Evolutionary conservation across 441 rosid species (phyloP).

Genomic region (Isatis lusitanica): DNA sequence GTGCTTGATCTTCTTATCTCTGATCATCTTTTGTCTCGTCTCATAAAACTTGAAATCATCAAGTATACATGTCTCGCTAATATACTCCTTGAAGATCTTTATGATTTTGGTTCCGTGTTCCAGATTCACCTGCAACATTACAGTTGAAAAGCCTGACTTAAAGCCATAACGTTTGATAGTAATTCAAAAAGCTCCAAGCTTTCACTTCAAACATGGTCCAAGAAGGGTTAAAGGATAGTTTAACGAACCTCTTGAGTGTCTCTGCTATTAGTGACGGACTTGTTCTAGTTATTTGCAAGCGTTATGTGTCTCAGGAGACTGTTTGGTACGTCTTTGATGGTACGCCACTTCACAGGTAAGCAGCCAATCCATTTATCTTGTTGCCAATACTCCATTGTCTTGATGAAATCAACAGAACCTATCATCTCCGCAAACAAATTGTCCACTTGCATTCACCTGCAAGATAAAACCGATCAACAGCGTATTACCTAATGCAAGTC

Average conservation of each 20-base stretch:
- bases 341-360: constrained; percentile 76
- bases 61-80: constrained; percentile 71
- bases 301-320: constrained; percentile 59
- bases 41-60: constrained; percentile 95
- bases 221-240: not conserved
- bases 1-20: constrained; percentile 72
- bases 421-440: constrained; percentile 74
- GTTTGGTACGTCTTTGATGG: constrained; percentile 70
- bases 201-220: constrained; percentile 12
- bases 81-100: constrained; percentile 68
- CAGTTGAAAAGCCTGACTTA: not conserved
- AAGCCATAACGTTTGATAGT: not conserved
- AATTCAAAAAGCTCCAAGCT: not conserved
- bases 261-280: constrained; percentile 79
- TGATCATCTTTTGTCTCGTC: constrained; percentile 70
- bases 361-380: constrained; percentile 85
- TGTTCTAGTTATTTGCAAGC: constrained; percentile 65
- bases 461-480: not conserved
- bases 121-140: constrained; percentile 53
- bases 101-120: constrained; percentile 70
- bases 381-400: constrained; percentile 70
- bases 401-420: constrained; percentile 70
- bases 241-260: constrained; percentile 70
- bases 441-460: constrained; percentile 81
- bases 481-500: not conserved